Evolutionary conservation across 352 stramenopile genomes (phyloP).

Genomic region (Nothophytophthora sp.): DNA sequence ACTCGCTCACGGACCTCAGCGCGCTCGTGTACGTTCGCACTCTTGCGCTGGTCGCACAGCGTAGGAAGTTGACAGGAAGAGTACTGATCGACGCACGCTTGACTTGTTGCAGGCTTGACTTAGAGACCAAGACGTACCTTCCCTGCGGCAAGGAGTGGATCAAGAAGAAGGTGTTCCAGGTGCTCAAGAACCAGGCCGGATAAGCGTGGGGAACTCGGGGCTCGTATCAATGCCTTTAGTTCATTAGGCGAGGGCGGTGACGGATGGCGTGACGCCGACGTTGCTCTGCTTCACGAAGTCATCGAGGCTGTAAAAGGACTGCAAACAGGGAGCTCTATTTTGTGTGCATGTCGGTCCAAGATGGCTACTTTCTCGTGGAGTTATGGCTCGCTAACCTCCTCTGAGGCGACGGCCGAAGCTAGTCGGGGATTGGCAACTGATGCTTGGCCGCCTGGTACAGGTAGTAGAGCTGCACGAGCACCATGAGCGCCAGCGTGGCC

Average conservation of each 20-base stretch:
- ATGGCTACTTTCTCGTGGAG: background rate
- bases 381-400: background rate
- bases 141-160: slow-evolving; percentile 90
- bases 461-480: slow-evolving; percentile 56
- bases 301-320: background rate
- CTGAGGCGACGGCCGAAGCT: background rate
- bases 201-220: slow-evolving; percentile 35
- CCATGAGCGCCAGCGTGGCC: slow-evolving; percentile 29
- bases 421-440: too few relatives aligned
- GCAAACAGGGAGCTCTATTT: background rate
- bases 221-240: background rate
- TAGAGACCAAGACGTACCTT: slow-evolving; percentile 91
- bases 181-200: slow-evolving; percentile 88
- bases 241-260: background rate
- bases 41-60: too few relatives aligned
- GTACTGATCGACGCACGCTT: background rate
- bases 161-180: slow-evolving; percentile 93
- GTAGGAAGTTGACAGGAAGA: too few relatives aligned
- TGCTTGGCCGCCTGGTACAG: slow-evolving; percentile 56
- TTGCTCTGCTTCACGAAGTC: too few relatives aligned
- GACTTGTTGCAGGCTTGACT: slow-evolving; percentile 52
- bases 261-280: too few relatives aligned
- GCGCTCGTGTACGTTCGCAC: slow-evolving; percentile 82
- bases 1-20: slow-evolving; percentile 87
- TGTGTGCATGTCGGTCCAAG: slow-evolving; percentile 4